Evolutionary conservation across 129 eudicot species (phyloP), one percentile per base, ranked within the genome.

Genomic region (Chrysanthemum lavandulifolium): DNA sequence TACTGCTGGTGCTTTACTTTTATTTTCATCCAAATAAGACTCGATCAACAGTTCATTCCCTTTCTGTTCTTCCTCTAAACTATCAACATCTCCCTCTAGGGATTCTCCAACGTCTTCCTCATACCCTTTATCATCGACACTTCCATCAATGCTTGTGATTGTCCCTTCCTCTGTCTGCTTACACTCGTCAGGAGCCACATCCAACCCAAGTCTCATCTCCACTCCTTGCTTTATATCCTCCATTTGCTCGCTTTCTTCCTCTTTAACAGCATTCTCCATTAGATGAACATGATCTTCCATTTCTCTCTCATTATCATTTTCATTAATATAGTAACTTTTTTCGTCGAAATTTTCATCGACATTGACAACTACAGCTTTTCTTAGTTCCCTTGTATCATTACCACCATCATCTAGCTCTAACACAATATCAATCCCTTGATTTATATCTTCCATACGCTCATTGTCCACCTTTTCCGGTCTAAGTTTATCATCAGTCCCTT

Each of bases 81-180:
- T 53, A 77, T 62, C 76, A 70, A 36, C 81, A 51, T 61, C 59
- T 40, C 51, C 81, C 31, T 68, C 76, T 3, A 61, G 27, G 62
- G 61, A 69, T 29, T 69, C 81, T 21, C 79, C 71, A 75, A 36
- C 49, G 21, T 65, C 72, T 75, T 75, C 57, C 56, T 65, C 72
- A n/a, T 75, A 75, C 19, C 73, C 73, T 55, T 29, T 55, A 52
- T 5, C 66, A 9, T 8, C 31, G 2, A 15, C 25, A 58, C 11
- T 10, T 10, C 25, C 33, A 19, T 19, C 31, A 3, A 13, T 8
- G 8, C 25, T 58, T 13, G 7, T 58, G 31, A 58, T 19, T 13
- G 31, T 8, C 14, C 13, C 47, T 40, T 40, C 47, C 47, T 40
- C 47, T 40, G 47, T 40, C 47, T 40, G 47, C 47, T 40, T 40